A percentile compares a stretch with the other conserved stretches of the same genome.
phyloP scores from a whole-genome alignment of 768 basidiomycete genomes.

The Lentinula raphanica region DNA sequence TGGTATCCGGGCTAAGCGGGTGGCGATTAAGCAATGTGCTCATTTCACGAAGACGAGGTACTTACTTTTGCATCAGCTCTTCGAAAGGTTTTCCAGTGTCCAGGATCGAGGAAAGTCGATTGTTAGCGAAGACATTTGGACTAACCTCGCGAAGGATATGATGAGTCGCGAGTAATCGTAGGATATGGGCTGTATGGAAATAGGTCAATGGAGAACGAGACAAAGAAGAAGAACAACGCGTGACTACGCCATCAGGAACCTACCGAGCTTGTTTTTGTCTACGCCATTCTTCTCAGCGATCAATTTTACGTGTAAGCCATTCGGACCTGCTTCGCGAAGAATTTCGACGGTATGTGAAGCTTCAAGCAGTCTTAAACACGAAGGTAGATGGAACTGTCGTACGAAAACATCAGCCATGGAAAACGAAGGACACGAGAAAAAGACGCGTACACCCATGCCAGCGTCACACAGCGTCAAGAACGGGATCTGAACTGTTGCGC shows the following conservation, averaged over 20 bases:
- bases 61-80: conserved; percentile 44
- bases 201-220: neutral
- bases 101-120: conserved; percentile 62
- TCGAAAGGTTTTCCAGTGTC: conserved; percentile 59
- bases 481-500: conserved; percentile 59
- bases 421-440: neutral
- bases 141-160: conserved; percentile 66
- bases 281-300: conserved; percentile 42
- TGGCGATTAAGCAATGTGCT: neutral
- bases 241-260: neutral
- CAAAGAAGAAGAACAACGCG: neutral
- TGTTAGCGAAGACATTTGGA: conserved; percentile 70
- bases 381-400: conserved; percentile 66
- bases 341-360: conserved; percentile 68
- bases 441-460: conserved; percentile 53
- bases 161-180: conserved; percentile 75
- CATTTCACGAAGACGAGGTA: neutral
- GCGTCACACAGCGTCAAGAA: conserved; percentile 74
- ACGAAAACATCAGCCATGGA: neutral
- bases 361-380: conserved; percentile 69
- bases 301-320: conserved; percentile 42
- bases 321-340: conserved; percentile 56
- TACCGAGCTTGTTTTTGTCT: conserved; percentile 49
- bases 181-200: conserved; percentile 51
- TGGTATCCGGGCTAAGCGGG: conserved; percentile 46